Percentiles rank a stretch among this genome's conserved stretches.
Evolutionary conservation across 305 asterid species (phyloP).

Genomic region (Fraxinus angustifolia): DNA sequence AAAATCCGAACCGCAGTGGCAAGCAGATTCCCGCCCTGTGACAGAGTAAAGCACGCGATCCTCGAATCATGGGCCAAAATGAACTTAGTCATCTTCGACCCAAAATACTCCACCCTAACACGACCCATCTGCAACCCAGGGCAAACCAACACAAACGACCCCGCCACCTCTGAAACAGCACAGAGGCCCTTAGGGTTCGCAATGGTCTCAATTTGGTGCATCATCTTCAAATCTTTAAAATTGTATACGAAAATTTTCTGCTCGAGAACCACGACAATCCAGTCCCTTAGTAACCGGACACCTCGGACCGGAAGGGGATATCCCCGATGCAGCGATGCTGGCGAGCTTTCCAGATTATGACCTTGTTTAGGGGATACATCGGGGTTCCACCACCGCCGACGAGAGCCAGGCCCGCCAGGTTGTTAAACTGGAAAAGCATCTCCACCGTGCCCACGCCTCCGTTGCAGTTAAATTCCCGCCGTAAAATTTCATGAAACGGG

Average conservation of each 20-base stretch:
- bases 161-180: conserved; percentile 54
- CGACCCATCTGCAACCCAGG: conserved; percentile 62
- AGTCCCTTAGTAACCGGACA: conserved; percentile 25
- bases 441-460: conserved; percentile 9
- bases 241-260: conserved; percentile 54
- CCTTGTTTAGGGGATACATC: conserved; percentile 45
- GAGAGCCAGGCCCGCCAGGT: conserved; percentile 27
- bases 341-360: conserved; percentile 61
- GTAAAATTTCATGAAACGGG: not conserved
- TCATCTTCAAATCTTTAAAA: conserved; percentile 45
- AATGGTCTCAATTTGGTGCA: conserved; percentile 58
- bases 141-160: conserved; percentile 52
- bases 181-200: conserved; percentile 58
- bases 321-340: conserved; percentile 51
- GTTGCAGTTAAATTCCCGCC: not conserved
- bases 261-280: conserved; percentile 48
- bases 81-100: conserved; percentile 42
- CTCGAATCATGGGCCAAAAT: conserved; percentile 56
- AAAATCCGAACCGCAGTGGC: conserved; percentile 55
- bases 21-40: conserved; percentile 50
- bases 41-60: conserved; percentile 41
- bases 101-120: conserved; percentile 56
- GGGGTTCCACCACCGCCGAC: conserved; percentile 56
- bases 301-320: conserved; percentile 37
- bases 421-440: conserved; percentile 52